Base-by-base conservation (phyloP, 2,329 filamentous ascomycete species). In the Graphium sp. region DNA sequence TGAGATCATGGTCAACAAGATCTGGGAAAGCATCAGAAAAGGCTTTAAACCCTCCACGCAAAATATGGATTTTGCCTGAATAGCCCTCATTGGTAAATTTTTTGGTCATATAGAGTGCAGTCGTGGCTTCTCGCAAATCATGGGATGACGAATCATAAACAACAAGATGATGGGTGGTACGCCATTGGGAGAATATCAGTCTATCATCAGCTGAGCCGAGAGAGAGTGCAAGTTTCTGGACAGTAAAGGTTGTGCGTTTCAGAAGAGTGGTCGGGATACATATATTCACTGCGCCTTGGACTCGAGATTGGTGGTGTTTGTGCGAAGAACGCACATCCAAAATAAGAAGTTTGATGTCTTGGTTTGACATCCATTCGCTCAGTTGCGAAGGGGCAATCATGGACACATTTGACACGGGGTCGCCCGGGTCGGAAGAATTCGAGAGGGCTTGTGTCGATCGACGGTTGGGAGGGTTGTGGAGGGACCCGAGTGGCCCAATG, bases 211-310 rank as follows among this genome's bases (percentile, higher is more conserved):
- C 67, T 10, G 66, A 67, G 35, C 81, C 77, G 45, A 98, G 91
- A 0, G 83, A 94, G 35, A 85, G 78, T 38, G 81, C 72, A 18
- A 98, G 59, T 46, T 91, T 94, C 36, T 84, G 65, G 9, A 92
- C 67, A 40, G 87, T 87, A 51, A 91, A 95, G 0, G 84, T 91
- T 1, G 82, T 75, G 28, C 89, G 66, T 51, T 95, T 95, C 12
- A 98, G 55, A 10, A 98, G 57, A 0, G 87, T 95, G 0, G 89
- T 95, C 0, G 89, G 89, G 35, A 95, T 92, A 45, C 89, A 95
- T 5, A 98, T 59, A 45, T 91, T 95, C 18, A 98, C 55, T 1
- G 87, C 82, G n/a, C 76, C 75, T 28, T 62, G 56, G 31, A 95
- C 79, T 18, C 80, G 72, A 14, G 79, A 74, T 25, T 69, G 62